A percentile compares a stretch with the other conserved stretches of the same genome.
These are phyloP conservation scores for Pseudogymnoascus sp. DNA, from an alignment of 2,329 filamentous ascomycete genomes.

Conservation along the genomic window DNA sequence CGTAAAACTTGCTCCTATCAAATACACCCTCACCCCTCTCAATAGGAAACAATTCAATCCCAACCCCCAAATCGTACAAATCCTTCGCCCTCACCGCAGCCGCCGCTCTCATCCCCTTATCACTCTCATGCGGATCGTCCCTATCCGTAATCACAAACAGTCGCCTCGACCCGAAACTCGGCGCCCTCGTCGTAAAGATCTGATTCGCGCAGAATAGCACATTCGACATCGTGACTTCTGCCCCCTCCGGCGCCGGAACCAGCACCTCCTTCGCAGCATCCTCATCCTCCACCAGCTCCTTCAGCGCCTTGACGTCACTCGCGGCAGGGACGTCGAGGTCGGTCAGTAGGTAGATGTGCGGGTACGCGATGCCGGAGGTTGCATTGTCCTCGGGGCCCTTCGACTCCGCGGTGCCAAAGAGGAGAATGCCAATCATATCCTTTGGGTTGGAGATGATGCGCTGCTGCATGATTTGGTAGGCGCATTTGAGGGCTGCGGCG, in stretches of 20 bases:
- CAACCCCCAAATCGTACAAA: conserved; percentile 84
- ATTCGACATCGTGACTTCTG: conserved; percentile 69
- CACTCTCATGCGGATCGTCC: conserved; percentile 69
- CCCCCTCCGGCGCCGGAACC: conserved; percentile 51
- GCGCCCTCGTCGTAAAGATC: conserved; percentile 88
- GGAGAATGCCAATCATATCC: conserved; percentile 91
- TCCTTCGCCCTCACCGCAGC: conserved; percentile 87
- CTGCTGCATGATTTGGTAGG: conserved; percentile 93
- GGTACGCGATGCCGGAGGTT: conserved; percentile 56
- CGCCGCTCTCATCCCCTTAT: conserved; percentile 64
- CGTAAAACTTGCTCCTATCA: conserved; percentile 80
- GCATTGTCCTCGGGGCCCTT: conserved; percentile 64
- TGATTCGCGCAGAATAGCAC: conserved; percentile 93
- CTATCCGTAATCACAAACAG: conserved; percentile 96
- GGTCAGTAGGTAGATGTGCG: conserved; percentile 84
- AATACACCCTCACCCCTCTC: conserved; percentile 61
- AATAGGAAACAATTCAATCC: conserved; percentile 89
- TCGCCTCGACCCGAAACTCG: conserved; percentile 85
- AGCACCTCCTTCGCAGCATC: conserved; percentile 63
- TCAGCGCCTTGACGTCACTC: conserved; percentile 73
- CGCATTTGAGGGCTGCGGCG: conserved; percentile 82
- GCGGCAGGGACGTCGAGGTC: conserved; percentile 84
- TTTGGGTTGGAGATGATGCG: conserved; percentile 94
- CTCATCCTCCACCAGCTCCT: conserved; percentile 67
- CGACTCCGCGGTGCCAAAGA: conserved; percentile 83